Base-by-base conservation (phyloP, 2,329 filamentous ascomycete genomes). In the Huntiella bhutanensis region DNA sequence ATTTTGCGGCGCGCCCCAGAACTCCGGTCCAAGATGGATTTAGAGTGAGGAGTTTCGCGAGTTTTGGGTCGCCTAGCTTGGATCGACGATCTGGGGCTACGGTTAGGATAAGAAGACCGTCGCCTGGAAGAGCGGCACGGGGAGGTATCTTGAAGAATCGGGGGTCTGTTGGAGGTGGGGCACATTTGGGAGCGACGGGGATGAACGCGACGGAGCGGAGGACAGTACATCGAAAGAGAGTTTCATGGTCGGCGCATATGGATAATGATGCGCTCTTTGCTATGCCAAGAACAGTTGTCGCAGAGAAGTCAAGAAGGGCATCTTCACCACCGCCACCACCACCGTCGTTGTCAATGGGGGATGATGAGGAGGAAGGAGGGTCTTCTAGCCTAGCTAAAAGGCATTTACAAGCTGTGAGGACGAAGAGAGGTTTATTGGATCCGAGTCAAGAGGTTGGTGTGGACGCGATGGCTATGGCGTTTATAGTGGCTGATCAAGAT, bases 391-490 rank as follows among this genome's bases (percentile, higher is more conserved):
- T 15, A 54, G 54, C 19, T 35, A 33, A 28, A 45, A 51, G n/a
- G 50, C 48, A 44, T 37, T 33, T 45, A 11, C 15, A 34, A 37
- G 48, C 44, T 19, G 39, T 43, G 40, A 38, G 37, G 39, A 41
- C n/a, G 22, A 16, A 44, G 36, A 47, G 37, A 5, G 28, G 15
- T 6, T 43, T 13, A 46, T 22, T 32, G 28, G 28, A 33, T 36
- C 32, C n/a, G 7, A 12, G 33, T 15, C 33, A 33, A 42, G 33
- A 46, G 56, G 11, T 53, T 69, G 1, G 53, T 68, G 2, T 67
- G 12, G 61, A 58, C 46, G 68, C 65, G 5, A 70, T 71, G 64
- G 68, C 68, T 0, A 59, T 67, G 49, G 64, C 65, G 5, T 73
- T 72, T 49, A 56, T 63, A 22, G 56, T 60, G n/a, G 68, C 65